A percentile compares a stretch with the other conserved stretches of the same genome.
Conservation (phyloP, 2,329 filamentous ascomycete genomes). For the Cryphonectria naterciae region DNA sequence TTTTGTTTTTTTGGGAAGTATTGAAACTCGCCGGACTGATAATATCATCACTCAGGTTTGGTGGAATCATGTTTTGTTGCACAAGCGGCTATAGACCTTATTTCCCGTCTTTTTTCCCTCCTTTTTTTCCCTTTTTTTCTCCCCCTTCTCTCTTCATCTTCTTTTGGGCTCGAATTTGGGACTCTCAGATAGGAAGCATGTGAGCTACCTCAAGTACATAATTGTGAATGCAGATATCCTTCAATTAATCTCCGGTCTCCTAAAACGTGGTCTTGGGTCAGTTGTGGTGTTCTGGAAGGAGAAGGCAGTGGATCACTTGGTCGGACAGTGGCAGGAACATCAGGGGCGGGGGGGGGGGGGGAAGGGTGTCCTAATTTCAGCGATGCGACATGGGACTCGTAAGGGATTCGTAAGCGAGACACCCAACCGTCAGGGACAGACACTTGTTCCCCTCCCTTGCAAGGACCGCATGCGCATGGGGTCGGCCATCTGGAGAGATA, state of each 20-base stretch:
- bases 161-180: neutral
- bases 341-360: neutral
- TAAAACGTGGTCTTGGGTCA: neutral
- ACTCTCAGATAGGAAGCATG: neutral
- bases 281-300: neutral
- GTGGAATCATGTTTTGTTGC: neutral
- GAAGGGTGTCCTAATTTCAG: neutral
- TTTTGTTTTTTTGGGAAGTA: neutral
- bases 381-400: constrained; percentile 7
- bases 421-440: neutral
- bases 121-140: no score
- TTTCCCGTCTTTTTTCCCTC: no score
- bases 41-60: neutral
- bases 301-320: neutral
- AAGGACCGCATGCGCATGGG: neutral
- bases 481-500: neutral
- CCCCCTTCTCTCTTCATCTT: no score
- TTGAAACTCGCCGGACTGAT: neutral
- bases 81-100: neutral
- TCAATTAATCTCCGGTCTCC: neutral
- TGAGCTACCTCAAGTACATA: neutral
- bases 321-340: neutral
- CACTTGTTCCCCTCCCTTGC: neutral
- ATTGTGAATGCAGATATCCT: neutral
- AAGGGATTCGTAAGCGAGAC: constrained; percentile 6